Evolutionary conservation across 2,329 filamentous ascomycete genomes (phyloP).

Genomic region (Cryphonectria carpinicola): DNA sequence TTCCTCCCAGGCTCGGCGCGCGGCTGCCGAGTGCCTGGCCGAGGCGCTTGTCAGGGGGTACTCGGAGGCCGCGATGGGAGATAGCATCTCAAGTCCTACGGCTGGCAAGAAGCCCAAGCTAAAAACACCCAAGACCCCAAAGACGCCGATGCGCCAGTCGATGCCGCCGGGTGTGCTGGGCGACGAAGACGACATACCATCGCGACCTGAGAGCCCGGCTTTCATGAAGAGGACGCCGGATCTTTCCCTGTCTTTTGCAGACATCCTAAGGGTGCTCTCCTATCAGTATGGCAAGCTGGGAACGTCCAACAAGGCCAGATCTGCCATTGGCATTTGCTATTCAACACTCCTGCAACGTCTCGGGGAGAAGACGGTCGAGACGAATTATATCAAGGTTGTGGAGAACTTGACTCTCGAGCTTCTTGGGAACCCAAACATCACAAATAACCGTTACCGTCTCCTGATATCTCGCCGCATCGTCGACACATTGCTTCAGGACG

Average conservation of each 20-base stretch:
- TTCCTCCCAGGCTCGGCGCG: slow-evolving; percentile 76
- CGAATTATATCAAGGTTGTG: slow-evolving; percentile 79
- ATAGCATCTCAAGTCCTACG: slow-evolving; percentile 57
- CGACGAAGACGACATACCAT: slow-evolving; percentile 72
- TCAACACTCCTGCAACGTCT: slow-evolving; percentile 77
- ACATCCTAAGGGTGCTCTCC: slow-evolving; percentile 80
- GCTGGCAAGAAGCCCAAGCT: slow-evolving; percentile 66
- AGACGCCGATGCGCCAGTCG: slow-evolving; percentile 13
- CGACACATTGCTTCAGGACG: slow-evolving; percentile 79
- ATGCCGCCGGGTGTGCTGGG: slow-evolving; percentile 64
- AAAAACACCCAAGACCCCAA: slow-evolving; percentile 51
- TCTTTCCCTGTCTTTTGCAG: slow-evolving; percentile 73
- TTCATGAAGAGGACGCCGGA: slow-evolving; percentile 72
- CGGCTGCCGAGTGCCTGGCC: slow-evolving; percentile 83
- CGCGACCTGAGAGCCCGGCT: slow-evolving; percentile 74
- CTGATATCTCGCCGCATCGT: slow-evolving; percentile 85
- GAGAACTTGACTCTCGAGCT: slow-evolving; percentile 81
- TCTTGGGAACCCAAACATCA: slow-evolving; percentile 74
- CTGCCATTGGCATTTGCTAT: slow-evolving; percentile 86
- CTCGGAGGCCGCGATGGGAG: slow-evolving; percentile 58
- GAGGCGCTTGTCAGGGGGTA: slow-evolving; percentile 82
- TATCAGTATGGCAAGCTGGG: slow-evolving; percentile 77
- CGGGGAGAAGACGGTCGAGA: slow-evolving; percentile 81
- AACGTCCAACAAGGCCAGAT: slow-evolving; percentile 79
- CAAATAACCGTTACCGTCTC: slow-evolving; percentile 84